phyloP scores from a whole-genome alignment of 2,329 filamentous ascomycete species.

The Colletotrichum sp. region DNA sequence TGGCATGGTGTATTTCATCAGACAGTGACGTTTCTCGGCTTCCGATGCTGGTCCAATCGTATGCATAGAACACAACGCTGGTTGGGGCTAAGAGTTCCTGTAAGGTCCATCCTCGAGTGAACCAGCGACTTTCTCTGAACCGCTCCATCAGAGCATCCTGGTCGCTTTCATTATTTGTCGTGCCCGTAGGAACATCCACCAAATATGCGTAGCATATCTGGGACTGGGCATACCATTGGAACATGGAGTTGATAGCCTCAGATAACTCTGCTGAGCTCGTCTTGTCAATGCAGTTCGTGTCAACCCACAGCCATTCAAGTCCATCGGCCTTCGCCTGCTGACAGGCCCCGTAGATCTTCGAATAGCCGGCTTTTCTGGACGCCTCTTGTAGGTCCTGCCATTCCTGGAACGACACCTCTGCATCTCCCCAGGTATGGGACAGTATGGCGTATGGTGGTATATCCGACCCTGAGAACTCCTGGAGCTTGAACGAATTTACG shows the following conservation, averaged over 20 bases:
- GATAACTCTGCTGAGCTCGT: background rate
- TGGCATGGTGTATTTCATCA: background rate
- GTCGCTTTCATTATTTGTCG: background rate
- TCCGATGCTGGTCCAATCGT: background rate
- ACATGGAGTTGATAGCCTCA: slow-evolving; percentile 2
- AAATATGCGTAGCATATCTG: slow-evolving; percentile 16
- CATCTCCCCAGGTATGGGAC: slow-evolving; percentile 32
- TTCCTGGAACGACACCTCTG: slow-evolving; percentile 30
- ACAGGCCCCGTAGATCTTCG: background rate
- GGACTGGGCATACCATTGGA: slow-evolving; percentile 5
- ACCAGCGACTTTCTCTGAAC: background rate
- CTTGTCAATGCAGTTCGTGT: slow-evolving; percentile 1
- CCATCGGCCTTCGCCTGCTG: background rate
- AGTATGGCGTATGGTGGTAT: slow-evolving; percentile 33
- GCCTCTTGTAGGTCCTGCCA: background rate
- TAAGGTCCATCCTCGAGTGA: background rate
- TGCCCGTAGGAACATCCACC: slow-evolving; percentile 18
- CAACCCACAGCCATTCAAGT: background rate
- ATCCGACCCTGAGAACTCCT: background rate
- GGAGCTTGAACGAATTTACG: background rate
- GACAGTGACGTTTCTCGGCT: background rate
- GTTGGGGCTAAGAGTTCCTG: background rate
- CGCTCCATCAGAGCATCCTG: background rate
- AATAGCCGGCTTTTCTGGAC: background rate
- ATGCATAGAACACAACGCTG: background rate